Percentiles rank a stretch among this genome's conserved stretches.
phyloP scores from a whole-genome alignment of 2,329 filamentous ascomycete species.

The Scleromitrula shiraiana region DNA sequence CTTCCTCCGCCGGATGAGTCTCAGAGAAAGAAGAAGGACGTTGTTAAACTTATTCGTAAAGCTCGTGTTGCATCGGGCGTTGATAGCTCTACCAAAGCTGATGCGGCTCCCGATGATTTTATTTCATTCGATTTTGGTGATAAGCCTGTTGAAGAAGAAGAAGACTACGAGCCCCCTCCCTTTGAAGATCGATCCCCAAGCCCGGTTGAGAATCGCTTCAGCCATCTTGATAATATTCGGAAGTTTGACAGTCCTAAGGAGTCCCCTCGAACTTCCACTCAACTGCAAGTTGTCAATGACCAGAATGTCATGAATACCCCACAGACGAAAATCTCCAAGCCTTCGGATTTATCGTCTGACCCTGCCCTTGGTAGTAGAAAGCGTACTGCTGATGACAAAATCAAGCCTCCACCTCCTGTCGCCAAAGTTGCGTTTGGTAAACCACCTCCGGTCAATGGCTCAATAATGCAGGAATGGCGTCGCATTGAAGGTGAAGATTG shows the following conservation, averaged over 20 bases:
- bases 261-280: background rate
- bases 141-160: conserved; percentile 18
- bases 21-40: conserved; percentile 69
- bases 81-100: conserved; percentile 39
- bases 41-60: conserved; percentile 87
- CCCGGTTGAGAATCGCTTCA: background rate
- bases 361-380: conserved; percentile 59
- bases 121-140: conserved; percentile 69
- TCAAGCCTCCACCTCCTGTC: conserved; percentile 33
- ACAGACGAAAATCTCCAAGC: background rate
- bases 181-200: background rate
- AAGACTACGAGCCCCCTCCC: conserved; percentile 14
- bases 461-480: conserved; percentile 37
- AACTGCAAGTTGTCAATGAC: background rate
- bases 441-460: conserved; percentile 16
- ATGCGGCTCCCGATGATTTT: conserved; percentile 67
- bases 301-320: background rate
- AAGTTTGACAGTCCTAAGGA: conserved; percentile 3
- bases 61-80: conserved; percentile 57
- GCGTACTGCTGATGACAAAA: conserved; percentile 62
- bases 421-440: conserved; percentile 18
- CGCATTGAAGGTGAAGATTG: conserved; percentile 30
- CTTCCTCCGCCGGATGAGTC: conserved; percentile 72
- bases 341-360: conserved; percentile 29
- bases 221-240: conserved; percentile 7